Conservation (phyloP, 352 stramenopile genomes). For the Phytophthora ohioensis region DNA sequence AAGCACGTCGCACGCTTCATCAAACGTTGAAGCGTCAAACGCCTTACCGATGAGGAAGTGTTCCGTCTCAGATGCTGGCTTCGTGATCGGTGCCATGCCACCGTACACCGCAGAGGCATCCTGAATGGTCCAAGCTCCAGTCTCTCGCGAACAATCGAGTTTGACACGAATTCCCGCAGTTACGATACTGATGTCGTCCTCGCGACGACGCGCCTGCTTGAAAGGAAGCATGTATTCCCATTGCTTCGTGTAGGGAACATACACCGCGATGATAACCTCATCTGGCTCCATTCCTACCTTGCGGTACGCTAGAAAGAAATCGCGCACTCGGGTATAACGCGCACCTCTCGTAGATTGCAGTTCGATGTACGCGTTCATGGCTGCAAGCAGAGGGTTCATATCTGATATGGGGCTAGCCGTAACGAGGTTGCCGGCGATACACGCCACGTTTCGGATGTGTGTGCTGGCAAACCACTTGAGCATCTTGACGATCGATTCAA, state of each 20-base stretch:
- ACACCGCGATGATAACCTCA: slow-evolving; percentile 94
- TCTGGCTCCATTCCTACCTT: slow-evolving; percentile 89
- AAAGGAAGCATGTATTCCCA: slow-evolving; percentile 96
- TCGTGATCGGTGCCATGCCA: slow-evolving; percentile 79
- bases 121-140: slow-evolving; percentile 82
- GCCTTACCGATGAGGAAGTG: slow-evolving; percentile 82
- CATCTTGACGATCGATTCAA: slow-evolving; percentile 86
- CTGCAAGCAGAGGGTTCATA: slow-evolving; percentile 96
- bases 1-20: slow-evolving; percentile 84
- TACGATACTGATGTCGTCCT: slow-evolving; percentile 99
- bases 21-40: slow-evolving; percentile 86
- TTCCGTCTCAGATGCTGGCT: slow-evolving; percentile 59
- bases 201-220: slow-evolving; percentile 95
- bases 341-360: slow-evolving; percentile 47
- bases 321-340: slow-evolving; percentile 74
- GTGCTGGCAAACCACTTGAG: slow-evolving; percentile 98
- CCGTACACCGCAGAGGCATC: slow-evolving; percentile 70
- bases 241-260: slow-evolving; percentile 86
- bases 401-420: slow-evolving; percentile 97
- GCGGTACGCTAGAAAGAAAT: slow-evolving; percentile 97
- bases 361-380: slow-evolving; percentile 83
- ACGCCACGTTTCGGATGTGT: slow-evolving; percentile 97
- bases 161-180: slow-evolving; percentile 93
- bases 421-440: slow-evolving; percentile 96
- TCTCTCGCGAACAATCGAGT: slow-evolving; percentile 63